Conservation (phyloP, 495 filamentous ascomycete genomes). For the Podospora pseudocomata region DNA sequence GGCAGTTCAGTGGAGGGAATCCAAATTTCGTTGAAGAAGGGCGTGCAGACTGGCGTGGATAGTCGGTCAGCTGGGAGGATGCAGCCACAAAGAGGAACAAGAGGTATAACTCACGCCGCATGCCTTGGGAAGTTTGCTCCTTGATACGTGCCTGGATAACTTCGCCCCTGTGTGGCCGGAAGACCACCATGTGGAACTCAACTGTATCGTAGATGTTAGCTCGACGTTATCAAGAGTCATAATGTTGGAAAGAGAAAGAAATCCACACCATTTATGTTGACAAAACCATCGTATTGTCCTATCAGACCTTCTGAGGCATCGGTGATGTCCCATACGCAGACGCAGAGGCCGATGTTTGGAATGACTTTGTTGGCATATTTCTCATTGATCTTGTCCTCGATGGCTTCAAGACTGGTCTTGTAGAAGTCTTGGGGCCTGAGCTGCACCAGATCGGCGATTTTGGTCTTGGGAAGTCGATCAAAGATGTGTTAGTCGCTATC, state of each 20-base stretch:
- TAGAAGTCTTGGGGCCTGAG: slow-evolving; percentile 82
- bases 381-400: slow-evolving; percentile 90
- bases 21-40: slow-evolving; percentile 89
- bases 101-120: slow-evolving; percentile 57
- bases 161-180: slow-evolving; percentile 90
- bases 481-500: slow-evolving; percentile 5
- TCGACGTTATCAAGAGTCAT: not conserved
- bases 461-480: slow-evolving; percentile 24
- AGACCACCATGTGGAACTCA: slow-evolving; percentile 88
- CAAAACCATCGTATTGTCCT: slow-evolving; percentile 81
- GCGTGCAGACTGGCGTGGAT: slow-evolving; percentile 60
- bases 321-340: slow-evolving; percentile 83
- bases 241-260: not conserved
- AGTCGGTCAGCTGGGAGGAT: slow-evolving; percentile 4
- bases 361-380: slow-evolving; percentile 91
- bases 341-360: slow-evolving; percentile 79
- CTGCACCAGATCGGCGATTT: slow-evolving; percentile 86
- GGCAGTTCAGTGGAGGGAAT: slow-evolving; percentile 69
- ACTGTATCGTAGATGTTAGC: slow-evolving; percentile 48
- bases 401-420: slow-evolving; percentile 68
- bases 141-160: slow-evolving; percentile 78
- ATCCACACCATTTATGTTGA: slow-evolving; percentile 79
- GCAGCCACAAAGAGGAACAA: not conserved
- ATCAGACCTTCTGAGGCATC: slow-evolving; percentile 87
- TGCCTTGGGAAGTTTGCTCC: slow-evolving; percentile 64